phyloP scores from a whole-genome alignment of 352 stramenopile species.

The Globisporangium spinosum region DNA sequence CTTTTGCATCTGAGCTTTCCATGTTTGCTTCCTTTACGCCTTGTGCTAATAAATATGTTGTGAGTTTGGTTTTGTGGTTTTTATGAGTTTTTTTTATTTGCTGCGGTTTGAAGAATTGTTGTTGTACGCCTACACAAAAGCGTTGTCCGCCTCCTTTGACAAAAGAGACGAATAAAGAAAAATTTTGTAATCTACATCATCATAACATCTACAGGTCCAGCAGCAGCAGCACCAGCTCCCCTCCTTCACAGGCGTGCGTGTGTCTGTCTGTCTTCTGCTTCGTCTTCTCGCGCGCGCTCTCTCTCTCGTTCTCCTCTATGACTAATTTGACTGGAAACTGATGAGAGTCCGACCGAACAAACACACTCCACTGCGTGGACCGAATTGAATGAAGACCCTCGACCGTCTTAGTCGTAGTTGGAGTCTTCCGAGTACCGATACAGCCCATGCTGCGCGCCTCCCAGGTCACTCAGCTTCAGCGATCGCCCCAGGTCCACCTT shows the following conservation, averaged over 20 bases:
- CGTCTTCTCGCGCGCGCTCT: neutral
- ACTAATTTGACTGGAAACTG: slow-evolving; percentile 3
- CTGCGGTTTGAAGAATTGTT: neutral
- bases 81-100: neutral
- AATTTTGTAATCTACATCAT: neutral
- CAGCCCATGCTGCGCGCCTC: slow-evolving; percentile 15
- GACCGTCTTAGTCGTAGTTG: slow-evolving; percentile 21
- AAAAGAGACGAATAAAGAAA: slow-evolving; percentile 1
- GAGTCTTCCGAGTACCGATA: slow-evolving; percentile 23
- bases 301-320: slow-evolving; percentile 3
- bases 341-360: neutral
- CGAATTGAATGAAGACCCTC: neutral
- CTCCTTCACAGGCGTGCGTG: neutral
- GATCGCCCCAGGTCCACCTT: slow-evolving; percentile 27
- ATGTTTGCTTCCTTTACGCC: too few relatives aligned
- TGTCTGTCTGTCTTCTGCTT: neutral
- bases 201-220: neutral
- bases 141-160: neutral
- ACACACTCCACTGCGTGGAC: neutral
- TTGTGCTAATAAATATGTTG: neutral
- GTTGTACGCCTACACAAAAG: neutral
- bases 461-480: slow-evolving; percentile 45
- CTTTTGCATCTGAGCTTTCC: too few relatives aligned
- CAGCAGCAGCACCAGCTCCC: neutral
- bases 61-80: neutral